Evolutionary conservation across 352 stramenopile genomes (phyloP), one percentile per base, ranked within the genome.

Genomic region (Phytophthora sp.): DNA sequence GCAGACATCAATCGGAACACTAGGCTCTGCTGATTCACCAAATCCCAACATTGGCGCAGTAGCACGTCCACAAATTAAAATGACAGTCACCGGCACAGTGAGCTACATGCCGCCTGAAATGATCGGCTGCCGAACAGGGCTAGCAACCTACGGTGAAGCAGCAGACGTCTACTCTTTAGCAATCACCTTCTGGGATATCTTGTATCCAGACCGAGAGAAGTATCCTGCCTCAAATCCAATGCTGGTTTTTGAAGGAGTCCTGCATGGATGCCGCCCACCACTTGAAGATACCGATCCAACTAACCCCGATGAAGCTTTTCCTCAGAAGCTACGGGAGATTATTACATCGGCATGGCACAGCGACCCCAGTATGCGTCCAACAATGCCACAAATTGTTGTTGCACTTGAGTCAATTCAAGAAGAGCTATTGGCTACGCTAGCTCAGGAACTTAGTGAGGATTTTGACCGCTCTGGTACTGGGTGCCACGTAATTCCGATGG

Each of bases 81-180:
- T 88, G 78, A 83, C 77, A 4, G 81, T 94, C 39, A 81, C 75
- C 2, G 85, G 85, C 9, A 94, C 85, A 2, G 77, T 91, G 21
- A 67, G 74, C 53, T 92, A 90, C 67, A 93, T 94, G 82, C 69
- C 84, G 15, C 84, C 84, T 1, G 84, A 94, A 52, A 69, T 94
- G 66, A 87, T 94, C 52, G 57, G 57, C 20, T 67, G 77, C 26
- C 60, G 75, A 21, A 72, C 66, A 20, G 81, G 81, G 5, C 18
- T 83, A 21, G 77, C 75, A 0, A 63, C 53, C 0, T 94, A 94
- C 50, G 79, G 69, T 1, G 76, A 91, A 60, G 73, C 77, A 18
- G 83, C 86, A 0, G 86, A 94, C 27, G 66, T 94, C 4, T 94
- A 91, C 56, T 84, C 76, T 5, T 54, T 94, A 26, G 84, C 51